Base-by-base conservation (phyloP, 1,284 basidiomycete species). In the Psilocybe mexicana region DNA sequence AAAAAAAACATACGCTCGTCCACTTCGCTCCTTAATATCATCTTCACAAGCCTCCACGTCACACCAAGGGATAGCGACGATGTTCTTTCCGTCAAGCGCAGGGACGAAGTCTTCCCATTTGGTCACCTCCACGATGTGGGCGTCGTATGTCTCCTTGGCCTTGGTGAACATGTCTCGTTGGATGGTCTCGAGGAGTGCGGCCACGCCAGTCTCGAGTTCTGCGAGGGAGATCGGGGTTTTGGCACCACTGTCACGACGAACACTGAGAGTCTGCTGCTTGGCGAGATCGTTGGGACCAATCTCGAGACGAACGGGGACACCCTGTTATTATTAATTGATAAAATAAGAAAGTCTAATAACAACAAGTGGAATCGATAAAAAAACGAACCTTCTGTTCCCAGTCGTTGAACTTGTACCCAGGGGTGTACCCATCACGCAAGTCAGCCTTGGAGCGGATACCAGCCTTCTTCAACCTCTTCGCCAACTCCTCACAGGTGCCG, bases 321-420 rank as follows among this genome's bases (percentile, higher is more conserved):
- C 97, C 91, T 93, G 63, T 12, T 47, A n/a, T 47, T 35, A 50
- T 42, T 55, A 44, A 45, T 51, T 44, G 35, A 46, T 62, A 44
- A 49, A 14, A 35, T 12, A 40, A 6, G 36, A 25, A 7, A 23
- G 28, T 0, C 18, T 18, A 40, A 26, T 56, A 42, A 45, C 7
- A 42, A 48, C 24, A 48, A 43, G 47, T 33, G 43, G 14, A 40
- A 40, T 3, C 0, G n/a, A 18, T 18, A 12, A 12, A 1, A 46
- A 61, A 51, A 62, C 63, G 62, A 61, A 89, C 92, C 84, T 95
- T 94, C 77, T 97, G 90, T 79, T 99, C 97, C 95, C 96, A 98
- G 72, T 98, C 94, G 74, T 98, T 98, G 80, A 98, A 99, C 79
- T 99, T 99, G 81, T 90, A 99, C 45, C 96, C 96, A 12, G 96